Evolutionary conservation across 2,329 filamentous ascomycete species (phyloP), one percentile per base, ranked within the genome.

Genomic region (Rugonectria rugulosa): DNA sequence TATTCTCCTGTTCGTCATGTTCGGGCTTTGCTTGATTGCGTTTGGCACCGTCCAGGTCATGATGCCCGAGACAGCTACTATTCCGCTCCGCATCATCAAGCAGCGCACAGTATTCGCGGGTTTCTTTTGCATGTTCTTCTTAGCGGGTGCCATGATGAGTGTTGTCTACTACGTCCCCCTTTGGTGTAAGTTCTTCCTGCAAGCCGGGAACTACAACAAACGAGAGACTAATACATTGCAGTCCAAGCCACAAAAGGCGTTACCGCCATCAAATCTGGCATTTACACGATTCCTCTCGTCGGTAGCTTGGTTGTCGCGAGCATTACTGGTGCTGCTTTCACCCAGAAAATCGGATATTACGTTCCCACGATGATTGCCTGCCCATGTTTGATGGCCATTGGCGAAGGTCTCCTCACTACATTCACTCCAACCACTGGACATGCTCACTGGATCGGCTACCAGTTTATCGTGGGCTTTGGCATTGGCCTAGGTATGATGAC

Each of bases 401-500:
- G 83, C 19, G 73, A 81, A 45, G 86, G 85, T 2, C 76, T 88
- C 11, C 73, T 88, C 62, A 85, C 78, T 50, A 88, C 83, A 0
- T 79, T 87, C 26, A 72, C 68, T 14, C 77, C 79, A 2, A 60
- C 69, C 44, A 81, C 81, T 12, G 70, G 72, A 3, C 76, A 79
- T 2, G 69, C 75, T 2, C 77, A 81, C 56, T 88, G 85, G 85
- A 84, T 87, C 51, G 82, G 76, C 11, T 88, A 77, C 63, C 83
- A 88, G 63, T 82, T 85, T 51, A 66, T 88, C 17, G 74, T 80
- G 6, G 86, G 86, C 15, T 79, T 85, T 43, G 85, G 85, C 1
- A 66, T 87, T 4, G 86, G 86, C 3, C 72, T 83, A 20, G 81
- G 81, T 6, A 82, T 88, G 75, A 84, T 88, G 64, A 79, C 83